Percentiles rank a stretch among this genome's conserved stretches.
phyloP scores from a whole-genome alignment of 2,329 filamentous ascomycete genomes.

The Fusarium oxysporum region DNA sequence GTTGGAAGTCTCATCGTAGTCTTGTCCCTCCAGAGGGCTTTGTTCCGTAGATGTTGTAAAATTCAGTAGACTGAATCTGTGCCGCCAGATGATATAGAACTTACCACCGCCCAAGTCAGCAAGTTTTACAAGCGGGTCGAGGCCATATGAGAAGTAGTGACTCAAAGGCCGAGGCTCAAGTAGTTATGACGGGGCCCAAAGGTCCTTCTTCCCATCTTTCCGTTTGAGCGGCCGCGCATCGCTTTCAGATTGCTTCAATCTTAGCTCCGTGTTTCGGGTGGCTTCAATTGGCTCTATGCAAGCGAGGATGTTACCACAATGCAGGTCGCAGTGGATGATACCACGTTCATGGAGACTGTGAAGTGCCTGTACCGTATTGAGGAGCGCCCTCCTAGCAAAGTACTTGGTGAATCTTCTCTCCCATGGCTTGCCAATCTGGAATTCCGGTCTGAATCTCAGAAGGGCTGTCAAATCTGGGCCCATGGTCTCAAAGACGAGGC shows the following conservation, averaged over 20 bases:
- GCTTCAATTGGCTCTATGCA: background rate
- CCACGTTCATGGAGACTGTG: background rate
- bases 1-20: background rate
- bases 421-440: background rate
- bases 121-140: background rate
- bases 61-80: no score
- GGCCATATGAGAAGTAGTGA: background rate
- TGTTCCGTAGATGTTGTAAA: no score
- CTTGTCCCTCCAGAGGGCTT: fast-evolving
- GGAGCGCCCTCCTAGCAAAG: background rate
- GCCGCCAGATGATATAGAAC: background rate
- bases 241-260: background rate
- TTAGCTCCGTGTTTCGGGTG: no score
- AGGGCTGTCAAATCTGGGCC: background rate
- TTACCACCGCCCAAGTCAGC: background rate
- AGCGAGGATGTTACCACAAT: background rate
- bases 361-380: background rate
- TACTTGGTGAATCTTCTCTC: background rate
- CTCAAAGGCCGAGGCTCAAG: background rate
- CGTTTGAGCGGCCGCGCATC: background rate
- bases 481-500: background rate
- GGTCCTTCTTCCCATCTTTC: background rate
- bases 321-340: background rate
- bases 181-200: background rate
- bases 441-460: background rate